These are phyloP conservation scores for Talaromyces sp. DNA, from an alignment of 2,329 filamentous ascomycete genomes.

Conservation along the genomic window DNA sequence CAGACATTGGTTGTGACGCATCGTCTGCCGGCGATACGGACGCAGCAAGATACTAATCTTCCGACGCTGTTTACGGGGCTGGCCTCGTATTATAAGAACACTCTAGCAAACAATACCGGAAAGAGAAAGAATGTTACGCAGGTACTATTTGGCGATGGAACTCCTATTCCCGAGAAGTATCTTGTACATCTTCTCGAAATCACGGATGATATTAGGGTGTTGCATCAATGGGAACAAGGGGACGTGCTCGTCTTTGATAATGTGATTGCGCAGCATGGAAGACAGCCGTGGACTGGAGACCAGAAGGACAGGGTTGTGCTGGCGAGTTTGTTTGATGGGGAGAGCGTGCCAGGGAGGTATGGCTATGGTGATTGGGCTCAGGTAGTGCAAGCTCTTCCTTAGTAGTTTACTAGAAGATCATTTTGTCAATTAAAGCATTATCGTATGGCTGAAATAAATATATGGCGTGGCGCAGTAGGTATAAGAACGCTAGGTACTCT, in stretches of 20 bases:
- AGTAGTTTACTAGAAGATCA: not conserved
- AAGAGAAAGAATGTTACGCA: slow-evolving; percentile 27
- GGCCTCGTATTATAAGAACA: slow-evolving; percentile 38
- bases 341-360: slow-evolving; percentile 42
- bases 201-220: slow-evolving; percentile 46
- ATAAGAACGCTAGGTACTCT: not conserved
- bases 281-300: slow-evolving; percentile 45
- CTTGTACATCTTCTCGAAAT: slow-evolving; percentile 38
- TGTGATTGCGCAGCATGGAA: slow-evolving; percentile 44
- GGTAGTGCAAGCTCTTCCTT: slow-evolving; percentile 30
- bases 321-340: slow-evolving; percentile 46
- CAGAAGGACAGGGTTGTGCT: slow-evolving; percentile 43
- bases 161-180: slow-evolving; percentile 44
- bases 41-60: slow-evolving; percentile 41
- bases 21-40: slow-evolving; percentile 43
- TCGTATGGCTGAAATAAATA: not conserved
- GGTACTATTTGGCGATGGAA: slow-evolving; percentile 44
- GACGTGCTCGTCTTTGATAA: slow-evolving; percentile 49
- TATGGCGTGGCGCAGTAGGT: not conserved
- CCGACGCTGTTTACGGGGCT: slow-evolving; percentile 45
- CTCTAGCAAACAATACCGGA: not conserved
- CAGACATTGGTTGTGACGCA: slow-evolving; percentile 40
- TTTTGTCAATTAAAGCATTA: too few species aligned
- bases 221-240: slow-evolving; percentile 45
- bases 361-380: slow-evolving; percentile 41